phyloP scores from a whole-genome alignment of 176 grass and related monocot genomes.

The Musa itinerans region DNA sequence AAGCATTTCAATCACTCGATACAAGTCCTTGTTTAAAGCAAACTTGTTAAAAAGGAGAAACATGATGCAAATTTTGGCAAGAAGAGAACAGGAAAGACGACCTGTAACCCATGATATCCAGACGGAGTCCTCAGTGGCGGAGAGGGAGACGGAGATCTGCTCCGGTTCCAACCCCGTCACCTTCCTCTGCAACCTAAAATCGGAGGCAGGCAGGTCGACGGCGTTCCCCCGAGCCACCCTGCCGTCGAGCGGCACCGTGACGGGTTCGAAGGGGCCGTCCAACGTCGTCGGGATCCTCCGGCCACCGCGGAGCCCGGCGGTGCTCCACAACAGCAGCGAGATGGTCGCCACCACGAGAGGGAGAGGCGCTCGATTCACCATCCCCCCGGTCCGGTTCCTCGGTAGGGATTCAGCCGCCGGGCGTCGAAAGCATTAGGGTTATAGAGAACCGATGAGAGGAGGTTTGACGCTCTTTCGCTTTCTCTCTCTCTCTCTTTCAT shows the following conservation, averaged over 20 bases:
- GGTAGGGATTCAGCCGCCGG: no score
- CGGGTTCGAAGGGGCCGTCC: constrained; percentile 36
- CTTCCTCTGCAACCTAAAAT: constrained; percentile 46
- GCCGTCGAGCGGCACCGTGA: constrained; percentile 38
- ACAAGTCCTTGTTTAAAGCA: not conserved
- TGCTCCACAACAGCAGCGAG: not conserved
- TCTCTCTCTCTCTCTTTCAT: no score
- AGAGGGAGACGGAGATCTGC: constrained; percentile 75
- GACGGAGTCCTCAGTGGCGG: constrained; percentile 42
- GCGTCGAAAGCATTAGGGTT: no score
- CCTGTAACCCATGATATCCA: constrained; percentile 95
- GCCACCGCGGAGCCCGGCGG: not conserved
- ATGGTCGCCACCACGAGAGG: not conserved
- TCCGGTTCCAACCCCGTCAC: constrained; percentile 51
- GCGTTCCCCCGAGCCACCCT: constrained; percentile 30
- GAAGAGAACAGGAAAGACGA: not conserved
- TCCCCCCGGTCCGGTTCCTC: not conserved
- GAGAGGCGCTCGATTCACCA: not conserved
- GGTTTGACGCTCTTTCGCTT: no score
- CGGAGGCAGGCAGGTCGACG: constrained; percentile 60
- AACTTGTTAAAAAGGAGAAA: not conserved
- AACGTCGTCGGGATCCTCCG: constrained; percentile 43
- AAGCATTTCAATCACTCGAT: no score
- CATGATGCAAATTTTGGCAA: not conserved
- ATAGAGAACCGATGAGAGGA: no score